Conservation (phyloP, 129 eudicot species). For the Escallonia herrerae region DNA sequence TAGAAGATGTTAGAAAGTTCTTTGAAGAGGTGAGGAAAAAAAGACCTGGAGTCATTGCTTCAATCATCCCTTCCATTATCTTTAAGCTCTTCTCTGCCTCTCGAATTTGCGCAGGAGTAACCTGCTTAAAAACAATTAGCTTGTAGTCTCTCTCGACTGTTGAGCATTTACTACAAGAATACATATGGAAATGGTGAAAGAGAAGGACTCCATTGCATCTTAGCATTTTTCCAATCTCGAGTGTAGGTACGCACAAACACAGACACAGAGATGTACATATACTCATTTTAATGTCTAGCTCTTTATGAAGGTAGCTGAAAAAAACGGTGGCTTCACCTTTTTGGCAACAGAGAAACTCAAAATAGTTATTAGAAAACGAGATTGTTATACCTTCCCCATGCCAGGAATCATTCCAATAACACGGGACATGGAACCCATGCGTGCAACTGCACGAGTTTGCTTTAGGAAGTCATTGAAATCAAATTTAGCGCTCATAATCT, state of each 20-base stretch:
- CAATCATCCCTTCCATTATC: conserved; percentile 89
- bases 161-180: neutral
- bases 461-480: conserved; percentile 95
- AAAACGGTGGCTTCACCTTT: neutral
- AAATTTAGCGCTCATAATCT: conserved; percentile 88
- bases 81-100: conserved; percentile 90
- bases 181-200: no score
- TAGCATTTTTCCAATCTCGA: neutral
- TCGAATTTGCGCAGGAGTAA: conserved; percentile 94
- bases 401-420: conserved; percentile 99
- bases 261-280: neutral
- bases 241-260: neutral
- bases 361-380: neutral
- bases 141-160: neutral
- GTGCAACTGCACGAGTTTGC: conserved; percentile 91
- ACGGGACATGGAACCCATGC: conserved; percentile 95
- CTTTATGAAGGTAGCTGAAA: neutral
- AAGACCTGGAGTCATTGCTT: conserved; percentile 91
- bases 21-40: neutral
- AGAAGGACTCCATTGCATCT: neutral
- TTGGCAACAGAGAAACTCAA: neutral
- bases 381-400: conserved; percentile 74
- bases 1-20: no score
- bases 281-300: neutral
- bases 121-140: conserved; percentile 28